phyloP scores from a whole-genome alignment of 345 rosid genomes.

The Arabidopsis suecica region DNA sequence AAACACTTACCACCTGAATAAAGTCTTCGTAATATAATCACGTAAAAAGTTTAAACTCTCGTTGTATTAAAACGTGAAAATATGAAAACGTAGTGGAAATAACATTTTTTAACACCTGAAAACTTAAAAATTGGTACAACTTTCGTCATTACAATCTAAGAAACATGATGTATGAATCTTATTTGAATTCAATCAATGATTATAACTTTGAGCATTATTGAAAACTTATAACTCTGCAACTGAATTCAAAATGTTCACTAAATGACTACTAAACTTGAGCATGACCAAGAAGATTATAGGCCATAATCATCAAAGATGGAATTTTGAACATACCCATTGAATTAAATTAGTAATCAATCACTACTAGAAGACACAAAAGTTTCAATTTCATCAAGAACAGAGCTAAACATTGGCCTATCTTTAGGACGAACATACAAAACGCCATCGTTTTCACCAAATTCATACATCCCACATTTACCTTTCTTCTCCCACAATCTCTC shows the following conservation, averaged over 20 bases:
- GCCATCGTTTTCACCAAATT: conserved; percentile 47
- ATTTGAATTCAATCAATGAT: background rate
- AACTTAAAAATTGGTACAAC: background rate
- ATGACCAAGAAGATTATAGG: background rate
- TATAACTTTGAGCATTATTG: background rate
- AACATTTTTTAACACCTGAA: background rate
- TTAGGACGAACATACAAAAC: conserved; percentile 48
- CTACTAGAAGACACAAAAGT: conserved; percentile 47
- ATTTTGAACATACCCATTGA: conserved; percentile 11
- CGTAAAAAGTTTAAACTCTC: background rate
- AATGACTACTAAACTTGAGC: background rate
- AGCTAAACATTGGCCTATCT: conserved; percentile 46
- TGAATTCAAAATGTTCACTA: background rate
- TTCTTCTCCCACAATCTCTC: conserved; percentile 64
- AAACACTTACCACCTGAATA: background rate
- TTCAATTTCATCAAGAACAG: conserved; percentile 50
- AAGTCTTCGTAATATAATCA: background rate
- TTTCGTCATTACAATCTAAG: background rate
- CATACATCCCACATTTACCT: conserved; percentile 56
- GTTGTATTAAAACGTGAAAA: too few relatives aligned
- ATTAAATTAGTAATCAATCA: conserved; percentile 14
- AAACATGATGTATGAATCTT: background rate
- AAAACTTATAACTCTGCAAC: too few relatives aligned
- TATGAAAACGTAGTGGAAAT: background rate
- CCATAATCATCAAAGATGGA: conserved; percentile 21